Evolutionary conservation across 306 rosid genomes (phyloP).

Genomic region (Cucurbita maxima): DNA sequence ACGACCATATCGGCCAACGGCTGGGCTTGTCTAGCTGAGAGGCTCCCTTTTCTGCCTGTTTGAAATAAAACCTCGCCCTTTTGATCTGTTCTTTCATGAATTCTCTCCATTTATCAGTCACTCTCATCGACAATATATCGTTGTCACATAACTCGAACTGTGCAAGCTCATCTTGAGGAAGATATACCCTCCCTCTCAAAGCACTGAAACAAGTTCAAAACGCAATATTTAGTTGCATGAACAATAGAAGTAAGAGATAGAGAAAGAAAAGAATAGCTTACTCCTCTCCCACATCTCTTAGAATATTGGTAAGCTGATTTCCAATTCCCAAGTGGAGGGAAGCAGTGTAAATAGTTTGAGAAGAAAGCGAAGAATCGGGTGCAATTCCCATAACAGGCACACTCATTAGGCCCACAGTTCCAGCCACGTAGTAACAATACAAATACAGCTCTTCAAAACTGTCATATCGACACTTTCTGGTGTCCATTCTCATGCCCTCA

Average conservation of each 20-base stretch:
- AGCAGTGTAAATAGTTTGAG: slow-evolving; percentile 40
- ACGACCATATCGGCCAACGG: slow-evolving; percentile 95
- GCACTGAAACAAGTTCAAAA: slow-evolving; percentile 35
- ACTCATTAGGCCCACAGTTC: slow-evolving; percentile 87
- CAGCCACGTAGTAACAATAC: slow-evolving; percentile 86
- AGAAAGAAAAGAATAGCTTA: slow-evolving; percentile 18
- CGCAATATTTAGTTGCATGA: background rate
- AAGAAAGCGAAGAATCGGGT: slow-evolving; percentile 34
- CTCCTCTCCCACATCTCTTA: slow-evolving; percentile 95
- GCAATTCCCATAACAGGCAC: slow-evolving; percentile 86
- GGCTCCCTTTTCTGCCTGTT: slow-evolving; percentile 65
- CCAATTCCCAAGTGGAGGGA: slow-evolving; percentile 75
- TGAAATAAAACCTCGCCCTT: slow-evolving; percentile 72
- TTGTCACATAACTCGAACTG: slow-evolving; percentile 52
- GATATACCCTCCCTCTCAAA: slow-evolving; percentile 73
- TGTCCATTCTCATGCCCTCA: slow-evolving; percentile 89
- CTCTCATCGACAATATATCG: slow-evolving; percentile 48
- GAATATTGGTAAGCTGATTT: slow-evolving; percentile 78
- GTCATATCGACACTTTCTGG: slow-evolving; percentile 38
- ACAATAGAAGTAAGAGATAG: background rate
- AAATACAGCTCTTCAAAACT: slow-evolving; percentile 65
- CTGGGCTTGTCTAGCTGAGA: slow-evolving; percentile 74
- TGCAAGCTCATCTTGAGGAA: slow-evolving; percentile 87
- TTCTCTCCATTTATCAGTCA: slow-evolving; percentile 50
- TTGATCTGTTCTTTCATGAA: slow-evolving; percentile 74